Conservation (phyloP, 2,329 filamentous ascomycete genomes). For the Elsinoe australis region DNA sequence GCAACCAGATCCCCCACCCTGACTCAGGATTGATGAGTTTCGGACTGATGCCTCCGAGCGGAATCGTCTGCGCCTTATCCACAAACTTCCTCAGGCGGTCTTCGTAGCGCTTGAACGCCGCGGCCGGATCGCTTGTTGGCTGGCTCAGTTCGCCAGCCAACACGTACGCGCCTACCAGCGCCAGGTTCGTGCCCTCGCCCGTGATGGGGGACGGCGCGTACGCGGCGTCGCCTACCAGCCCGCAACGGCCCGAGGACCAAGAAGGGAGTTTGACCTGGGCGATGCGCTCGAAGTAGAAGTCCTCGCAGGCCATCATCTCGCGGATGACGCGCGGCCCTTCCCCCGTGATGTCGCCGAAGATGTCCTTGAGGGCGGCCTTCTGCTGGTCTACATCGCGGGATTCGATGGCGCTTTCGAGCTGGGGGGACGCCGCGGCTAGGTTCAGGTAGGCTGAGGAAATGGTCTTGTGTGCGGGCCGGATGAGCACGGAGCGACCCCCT, state of each 20-base stretch:
- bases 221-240: conserved; percentile 35
- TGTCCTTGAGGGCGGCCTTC: conserved; percentile 16
- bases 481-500: conserved; percentile 20
- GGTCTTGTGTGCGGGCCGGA: conserved; percentile 21
- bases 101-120: conserved; percentile 24
- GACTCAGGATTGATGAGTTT: conserved; percentile 24
- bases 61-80: conserved; percentile 25
- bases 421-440: conserved; percentile 15
- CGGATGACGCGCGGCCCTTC: conserved; percentile 26
- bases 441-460: conserved; percentile 21
- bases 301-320: conserved; percentile 34
- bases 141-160: conserved; percentile 33
- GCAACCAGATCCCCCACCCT: conserved; percentile 23
- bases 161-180: conserved; percentile 35
- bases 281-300: conserved; percentile 42
- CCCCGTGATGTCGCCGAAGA: conserved; percentile 19
- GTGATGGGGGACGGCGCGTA: conserved; percentile 32
- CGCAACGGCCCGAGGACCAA: conserved; percentile 32
- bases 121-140: conserved; percentile 19
- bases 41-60: conserved; percentile 24
- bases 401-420: conserved; percentile 6
- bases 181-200: conserved; percentile 29
- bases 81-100: conserved; percentile 23
- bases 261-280: conserved; percentile 33
- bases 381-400: conserved; percentile 17